Conservation (phyloP, 2,329 filamentous ascomycete genomes). For the Teratosphaeria viscida region DNA sequence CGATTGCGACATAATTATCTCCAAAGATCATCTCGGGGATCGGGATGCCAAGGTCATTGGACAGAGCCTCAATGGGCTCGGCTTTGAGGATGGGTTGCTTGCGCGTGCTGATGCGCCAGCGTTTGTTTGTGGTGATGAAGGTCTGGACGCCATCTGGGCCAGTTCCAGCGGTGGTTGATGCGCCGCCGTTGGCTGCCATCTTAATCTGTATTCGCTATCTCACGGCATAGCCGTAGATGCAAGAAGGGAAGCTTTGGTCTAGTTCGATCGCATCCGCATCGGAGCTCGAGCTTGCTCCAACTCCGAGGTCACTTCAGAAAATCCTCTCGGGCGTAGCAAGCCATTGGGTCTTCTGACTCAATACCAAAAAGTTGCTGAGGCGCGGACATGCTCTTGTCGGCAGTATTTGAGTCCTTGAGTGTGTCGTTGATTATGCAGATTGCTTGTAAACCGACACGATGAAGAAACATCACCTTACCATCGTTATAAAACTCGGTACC, state of each 20-base stretch:
- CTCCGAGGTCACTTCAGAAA: not conserved
- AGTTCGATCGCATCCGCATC: not conserved
- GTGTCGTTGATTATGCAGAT: not conserved
- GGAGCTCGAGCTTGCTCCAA: not conserved
- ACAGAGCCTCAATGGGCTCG: conserved; percentile 78
- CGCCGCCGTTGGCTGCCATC: not conserved
- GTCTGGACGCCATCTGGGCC: conserved; percentile 1
- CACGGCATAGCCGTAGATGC: not conserved
- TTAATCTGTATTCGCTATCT: not conserved
- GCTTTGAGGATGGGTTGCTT: conserved; percentile 94
- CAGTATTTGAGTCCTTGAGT: not conserved
- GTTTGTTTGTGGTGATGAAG: conserved; percentile 17
- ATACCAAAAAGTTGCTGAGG: not conserved
- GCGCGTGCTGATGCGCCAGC: conserved; percentile 55
- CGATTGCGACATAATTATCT: conserved; percentile 73
- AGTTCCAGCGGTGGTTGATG: not conserved
- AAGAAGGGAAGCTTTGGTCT: not conserved
- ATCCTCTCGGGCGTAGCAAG: not conserved
- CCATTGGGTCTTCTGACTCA: not conserved
- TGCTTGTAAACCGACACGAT: conserved; percentile 31
- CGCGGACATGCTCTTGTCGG: not conserved
- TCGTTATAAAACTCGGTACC: conserved; percentile 84
- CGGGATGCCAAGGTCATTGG: conserved; percentile 66
- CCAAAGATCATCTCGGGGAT: conserved; percentile 99
- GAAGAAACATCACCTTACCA: conserved; percentile 58